Conservation (phyloP, 2,329 filamentous ascomycete genomes). For the Purpureocillium takamizusanense region DNA sequence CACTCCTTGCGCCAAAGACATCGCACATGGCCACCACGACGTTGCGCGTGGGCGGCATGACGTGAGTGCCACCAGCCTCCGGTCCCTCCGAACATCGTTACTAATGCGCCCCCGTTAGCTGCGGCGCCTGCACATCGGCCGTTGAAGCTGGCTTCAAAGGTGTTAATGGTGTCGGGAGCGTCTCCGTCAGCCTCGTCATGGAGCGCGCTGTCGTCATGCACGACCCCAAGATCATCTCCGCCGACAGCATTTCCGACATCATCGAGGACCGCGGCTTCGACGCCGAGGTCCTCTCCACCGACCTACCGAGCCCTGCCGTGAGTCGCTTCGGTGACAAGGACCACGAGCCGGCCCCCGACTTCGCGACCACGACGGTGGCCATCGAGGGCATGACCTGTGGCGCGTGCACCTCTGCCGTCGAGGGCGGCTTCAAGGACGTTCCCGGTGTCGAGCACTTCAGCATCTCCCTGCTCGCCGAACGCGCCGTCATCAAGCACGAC, state of each 20-base stretch:
- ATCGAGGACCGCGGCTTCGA: constrained; percentile 93
- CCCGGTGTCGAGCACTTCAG: constrained; percentile 66
- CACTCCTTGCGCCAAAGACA: constrained; percentile 20
- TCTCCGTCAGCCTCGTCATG: constrained; percentile 91
- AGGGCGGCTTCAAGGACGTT: constrained; percentile 69
- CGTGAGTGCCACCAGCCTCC: constrained; percentile 35
- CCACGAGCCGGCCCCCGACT: constrained; percentile 26
- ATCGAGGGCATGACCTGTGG: constrained; percentile 89
- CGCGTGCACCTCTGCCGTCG: constrained; percentile 78
- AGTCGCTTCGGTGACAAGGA: constrained; percentile 25
- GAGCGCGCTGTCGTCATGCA: constrained; percentile 93
- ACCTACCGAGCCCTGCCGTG: constrained; percentile 50
- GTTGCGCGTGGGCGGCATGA: constrained; percentile 82
- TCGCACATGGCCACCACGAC: constrained; percentile 82
- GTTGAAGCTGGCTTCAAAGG: constrained; percentile 85
- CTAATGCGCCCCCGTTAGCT: constrained; percentile 47
- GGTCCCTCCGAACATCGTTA: neutral
- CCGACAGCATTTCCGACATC: constrained; percentile 70
- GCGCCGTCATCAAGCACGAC: constrained; percentile 80
- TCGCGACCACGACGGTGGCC: constrained; percentile 64
- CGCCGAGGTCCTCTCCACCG: constrained; percentile 76
- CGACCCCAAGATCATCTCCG: constrained; percentile 63
- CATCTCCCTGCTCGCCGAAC: constrained; percentile 75
- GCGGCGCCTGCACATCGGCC: constrained; percentile 91
- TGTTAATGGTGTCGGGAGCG: constrained; percentile 70